These are phyloP conservation scores for Tremella yokohamensis DNA, from an alignment of 768 basidiomycete species.

Conservation along the genomic window DNA sequence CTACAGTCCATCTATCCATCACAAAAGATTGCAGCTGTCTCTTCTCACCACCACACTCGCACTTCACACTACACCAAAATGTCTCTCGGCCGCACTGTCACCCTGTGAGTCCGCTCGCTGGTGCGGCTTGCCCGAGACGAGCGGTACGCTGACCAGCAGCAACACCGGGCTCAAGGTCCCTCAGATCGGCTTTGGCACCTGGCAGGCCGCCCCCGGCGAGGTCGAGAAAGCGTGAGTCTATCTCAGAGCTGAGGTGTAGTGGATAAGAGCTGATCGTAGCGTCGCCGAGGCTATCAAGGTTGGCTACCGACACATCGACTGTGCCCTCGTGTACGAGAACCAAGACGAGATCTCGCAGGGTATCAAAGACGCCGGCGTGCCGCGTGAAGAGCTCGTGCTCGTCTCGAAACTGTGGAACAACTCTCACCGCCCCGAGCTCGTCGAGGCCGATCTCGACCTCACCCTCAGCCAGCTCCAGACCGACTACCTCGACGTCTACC, in stretches of 20 bases:
- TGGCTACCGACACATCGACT: conserved; percentile 16
- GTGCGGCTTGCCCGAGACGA: too few relatives aligned
- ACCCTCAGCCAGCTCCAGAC: conserved; percentile 68
- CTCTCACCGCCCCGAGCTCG: conserved; percentile 63
- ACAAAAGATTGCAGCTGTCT: too few relatives aligned
- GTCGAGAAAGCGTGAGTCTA: conserved; percentile 13
- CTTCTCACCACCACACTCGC: too few relatives aligned
- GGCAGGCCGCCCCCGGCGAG: conserved; percentile 15
- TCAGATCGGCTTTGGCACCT: conserved; percentile 16
- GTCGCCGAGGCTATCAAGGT: conserved; percentile 14
- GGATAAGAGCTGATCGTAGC: neutral
- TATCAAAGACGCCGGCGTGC: conserved; percentile 62
- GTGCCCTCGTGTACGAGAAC: conserved; percentile 12
- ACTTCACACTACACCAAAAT: too few relatives aligned
- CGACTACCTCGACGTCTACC: conserved; percentile 74
- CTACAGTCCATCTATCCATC: too few relatives aligned
- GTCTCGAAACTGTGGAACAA: conserved; percentile 71
- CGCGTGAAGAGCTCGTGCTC: conserved; percentile 68
- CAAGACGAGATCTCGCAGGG: conserved; percentile 20
- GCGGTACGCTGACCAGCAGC: neutral
- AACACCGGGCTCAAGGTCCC: conserved; percentile 6
- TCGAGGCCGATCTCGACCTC: conserved; percentile 72
- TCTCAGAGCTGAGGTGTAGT: neutral
- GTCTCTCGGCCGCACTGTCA: too few relatives aligned
- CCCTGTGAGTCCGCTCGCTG: too few relatives aligned